Conservation (phyloP, 83 land plant species). For the Larix sibirica region DNA sequence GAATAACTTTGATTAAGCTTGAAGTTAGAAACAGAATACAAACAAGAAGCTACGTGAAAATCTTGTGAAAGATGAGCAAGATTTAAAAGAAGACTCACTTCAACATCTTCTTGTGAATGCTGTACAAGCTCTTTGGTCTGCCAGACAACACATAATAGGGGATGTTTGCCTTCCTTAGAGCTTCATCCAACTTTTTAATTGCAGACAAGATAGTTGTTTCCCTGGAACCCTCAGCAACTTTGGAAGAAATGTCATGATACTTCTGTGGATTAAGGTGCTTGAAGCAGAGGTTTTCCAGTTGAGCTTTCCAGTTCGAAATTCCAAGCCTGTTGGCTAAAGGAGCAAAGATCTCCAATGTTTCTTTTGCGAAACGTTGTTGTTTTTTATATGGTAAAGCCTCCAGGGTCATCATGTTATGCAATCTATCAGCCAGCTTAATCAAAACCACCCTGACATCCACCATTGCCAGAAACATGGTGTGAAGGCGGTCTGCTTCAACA, state of each 20-base stretch:
- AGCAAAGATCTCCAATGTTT: conserved; percentile 89
- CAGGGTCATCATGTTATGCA: conserved; percentile 96
- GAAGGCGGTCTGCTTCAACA: conserved; percentile 86
- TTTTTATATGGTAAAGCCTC: conserved; percentile 73
- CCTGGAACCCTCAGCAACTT: conserved; percentile 68
- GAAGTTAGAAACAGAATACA: conserved; percentile 1
- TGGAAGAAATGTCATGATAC: conserved; percentile 62
- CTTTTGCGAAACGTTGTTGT: conserved; percentile 90
- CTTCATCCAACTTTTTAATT: conserved; percentile 63
- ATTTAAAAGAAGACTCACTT: conserved; percentile 45
- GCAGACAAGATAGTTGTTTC: conserved; percentile 73
- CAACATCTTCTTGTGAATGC: conserved; percentile 84
- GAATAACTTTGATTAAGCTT: background rate
- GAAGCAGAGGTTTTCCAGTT: conserved; percentile 91
- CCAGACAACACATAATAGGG: conserved; percentile 74
- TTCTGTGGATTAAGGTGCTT: conserved; percentile 72
- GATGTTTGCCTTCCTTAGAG: conserved; percentile 53
- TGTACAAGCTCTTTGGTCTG: conserved; percentile 90
- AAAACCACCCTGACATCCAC: conserved; percentile 93
- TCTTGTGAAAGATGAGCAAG: conserved; percentile 2
- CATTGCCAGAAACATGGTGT: conserved; percentile 98
- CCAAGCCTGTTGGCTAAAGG: conserved; percentile 94
- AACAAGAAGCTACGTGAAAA: background rate
- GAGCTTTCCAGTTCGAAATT: conserved; percentile 93
- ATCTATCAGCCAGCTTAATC: conserved; percentile 91